Percentiles rank a stretch among this genome's conserved stretches.
These are phyloP conservation scores for Curvularia sp. DNA, from an alignment of 2,329 filamentous ascomycete genomes.

Conservation along the genomic window DNA sequence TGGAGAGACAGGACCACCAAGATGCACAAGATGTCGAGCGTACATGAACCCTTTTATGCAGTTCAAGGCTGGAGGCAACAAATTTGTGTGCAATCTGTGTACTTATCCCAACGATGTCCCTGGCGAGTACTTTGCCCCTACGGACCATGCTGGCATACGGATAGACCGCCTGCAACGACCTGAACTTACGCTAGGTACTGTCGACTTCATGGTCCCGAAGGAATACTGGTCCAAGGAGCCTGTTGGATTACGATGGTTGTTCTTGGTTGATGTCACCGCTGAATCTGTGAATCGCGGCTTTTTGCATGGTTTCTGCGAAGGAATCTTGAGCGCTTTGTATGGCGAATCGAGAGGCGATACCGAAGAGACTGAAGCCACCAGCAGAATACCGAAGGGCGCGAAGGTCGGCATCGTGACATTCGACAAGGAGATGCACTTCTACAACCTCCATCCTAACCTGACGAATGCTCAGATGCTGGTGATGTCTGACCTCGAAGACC, in stretches of 20 bases:
- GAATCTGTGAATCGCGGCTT: constrained; percentile 92
- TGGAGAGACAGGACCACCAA: constrained; percentile 85
- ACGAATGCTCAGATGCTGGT: constrained; percentile 97
- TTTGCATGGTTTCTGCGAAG: constrained; percentile 87
- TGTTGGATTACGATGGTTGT: constrained; percentile 84
- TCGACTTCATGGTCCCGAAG: constrained; percentile 96
- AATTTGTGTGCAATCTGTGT: constrained; percentile 98
- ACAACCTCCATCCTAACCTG: constrained; percentile 83
- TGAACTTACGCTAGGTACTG: constrained; percentile 88
- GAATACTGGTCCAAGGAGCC: constrained; percentile 98
- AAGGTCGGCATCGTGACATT: constrained; percentile 96
- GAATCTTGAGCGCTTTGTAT: constrained; percentile 85
- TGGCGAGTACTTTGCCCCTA: constrained; percentile 90
- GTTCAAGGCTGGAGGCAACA: constrained; percentile 91
- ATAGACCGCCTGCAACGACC: constrained; percentile 88
- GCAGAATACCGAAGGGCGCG: constrained; percentile 74
- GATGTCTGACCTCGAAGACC: constrained; percentile 96
- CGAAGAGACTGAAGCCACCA: constrained; percentile 60
- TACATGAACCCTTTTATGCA: constrained; percentile 99
- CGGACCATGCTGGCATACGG: constrained; percentile 83
- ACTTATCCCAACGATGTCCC: constrained; percentile 95
- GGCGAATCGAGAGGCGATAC: constrained; percentile 61
- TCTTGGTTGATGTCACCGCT: constrained; percentile 91
- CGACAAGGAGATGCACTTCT: constrained; percentile 97
- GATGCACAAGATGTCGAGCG: constrained; percentile 89